Evolutionary conservation across 1,139 yeast species (phyloP).

Genomic region (Pneumocystis jirovecii): DNA sequence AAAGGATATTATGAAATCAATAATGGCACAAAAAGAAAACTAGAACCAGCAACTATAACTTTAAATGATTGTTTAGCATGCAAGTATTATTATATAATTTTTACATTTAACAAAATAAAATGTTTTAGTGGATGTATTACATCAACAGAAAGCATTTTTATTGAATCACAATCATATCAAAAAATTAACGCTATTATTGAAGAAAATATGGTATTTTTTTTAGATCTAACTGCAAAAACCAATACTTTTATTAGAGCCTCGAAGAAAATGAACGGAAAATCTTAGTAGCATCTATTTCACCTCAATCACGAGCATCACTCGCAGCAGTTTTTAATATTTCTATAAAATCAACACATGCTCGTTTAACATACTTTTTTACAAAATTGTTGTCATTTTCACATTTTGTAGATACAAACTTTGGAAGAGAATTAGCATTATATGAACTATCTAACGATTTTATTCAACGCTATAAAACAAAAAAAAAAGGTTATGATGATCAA

Average conservation of each 20-base stretch:
- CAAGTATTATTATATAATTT: not conserved
- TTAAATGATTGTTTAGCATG: slow-evolving; percentile 91
- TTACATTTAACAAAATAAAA: not conserved
- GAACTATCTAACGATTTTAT: slow-evolving; percentile 40
- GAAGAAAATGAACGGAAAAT: slow-evolving; percentile 18
- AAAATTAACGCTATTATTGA: slow-evolving; percentile 45
- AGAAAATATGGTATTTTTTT: slow-evolving; percentile 4
- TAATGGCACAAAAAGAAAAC: slow-evolving; percentile 32
- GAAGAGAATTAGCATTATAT: slow-evolving; percentile 55
- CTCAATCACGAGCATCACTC: slow-evolving; percentile 71
- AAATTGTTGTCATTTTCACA: slow-evolving; percentile 52
- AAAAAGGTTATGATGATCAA: slow-evolving; percentile 3
- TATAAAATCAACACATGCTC: slow-evolving; percentile 44
- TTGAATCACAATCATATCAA: slow-evolving; percentile 77
- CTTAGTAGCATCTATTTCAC: slow-evolving; percentile 70
- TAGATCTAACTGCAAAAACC: not conserved
- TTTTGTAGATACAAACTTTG: slow-evolving; percentile 73
- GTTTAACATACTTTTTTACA: slow-evolving; percentile 43
- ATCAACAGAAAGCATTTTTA: slow-evolving; percentile 83
- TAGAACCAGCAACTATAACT: slow-evolving; percentile 76
- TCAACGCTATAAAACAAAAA: slow-evolving; percentile 8
- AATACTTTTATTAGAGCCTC: slow-evolving; percentile 13
- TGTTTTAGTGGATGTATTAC: slow-evolving; percentile 75
- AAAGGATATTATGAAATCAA: slow-evolving; percentile 46
- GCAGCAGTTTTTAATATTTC: slow-evolving; percentile 50